Evolutionary conservation across 441 rosid genomes (phyloP), one percentile per base, ranked within the genome.

Genomic region (Gossypium davidsonii): DNA sequence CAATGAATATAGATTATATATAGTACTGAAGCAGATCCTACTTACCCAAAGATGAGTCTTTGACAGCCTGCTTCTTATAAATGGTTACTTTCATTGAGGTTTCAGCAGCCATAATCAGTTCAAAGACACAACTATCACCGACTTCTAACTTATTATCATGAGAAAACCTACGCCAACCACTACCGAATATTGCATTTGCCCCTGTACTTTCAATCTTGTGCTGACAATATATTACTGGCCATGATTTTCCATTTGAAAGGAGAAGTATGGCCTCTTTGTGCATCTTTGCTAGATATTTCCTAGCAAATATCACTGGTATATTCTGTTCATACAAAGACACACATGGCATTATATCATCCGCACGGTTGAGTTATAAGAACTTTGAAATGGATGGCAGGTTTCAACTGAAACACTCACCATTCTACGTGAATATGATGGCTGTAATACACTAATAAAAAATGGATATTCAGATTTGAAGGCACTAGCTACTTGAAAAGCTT

Each of bases 401-500:
- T 49, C 9, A 26, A 28, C 10, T 12, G 34, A n/a, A 51, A 49
- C 52, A 8, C 75, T 62, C 46, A 73, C 69, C 75, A 73, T 0
- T 72, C 23, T 3, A 4, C 11, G 26, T 37, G 15, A 44, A 46
- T 59, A 72, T 15, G 59, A 26, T 11, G 75, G 68, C 44, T 61
- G 75, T 11, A 72, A 1, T 20, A 25, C 28, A 17, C 51, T 15
- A 59, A 34, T 6, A 28, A 72, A 72, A 61, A 5, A 72, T 26
- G 75, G 75, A n/a, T 61, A 60, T 46, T 51, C 67, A 49, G 75
- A 72, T 60, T 18, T 72, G 60, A 72, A 72, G 17, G 75, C 23
- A 26, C 58, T 18, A 2, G 44, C 67, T 17, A 25, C 18, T 61
- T 59, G 69, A 15, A 15, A 12, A 25, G 67, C 60, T 23, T 42